Conservation (phyloP, 169 alveolate genomes). For the Eimeria praecox region DNA sequence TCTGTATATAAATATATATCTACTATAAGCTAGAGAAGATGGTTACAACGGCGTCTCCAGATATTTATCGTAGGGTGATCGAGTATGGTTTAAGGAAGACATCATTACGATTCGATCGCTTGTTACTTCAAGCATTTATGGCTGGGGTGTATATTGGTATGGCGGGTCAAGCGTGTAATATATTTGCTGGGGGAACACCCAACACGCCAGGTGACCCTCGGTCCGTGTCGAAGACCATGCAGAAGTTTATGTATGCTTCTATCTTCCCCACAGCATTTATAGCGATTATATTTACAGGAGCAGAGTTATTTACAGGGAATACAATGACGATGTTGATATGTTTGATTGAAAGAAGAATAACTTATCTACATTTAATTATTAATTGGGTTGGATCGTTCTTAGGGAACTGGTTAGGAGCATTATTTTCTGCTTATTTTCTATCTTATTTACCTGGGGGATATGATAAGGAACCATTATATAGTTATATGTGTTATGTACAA, state of each 20-base stretch:
- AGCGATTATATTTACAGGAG: constrained; percentile 73
- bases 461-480: neutral
- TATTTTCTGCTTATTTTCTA: constrained; percentile 58
- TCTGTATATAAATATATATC: too few species aligned
- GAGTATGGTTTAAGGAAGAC: constrained; percentile 55
- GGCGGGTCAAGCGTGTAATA: constrained; percentile 60
- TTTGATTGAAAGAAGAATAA: constrained; percentile 24
- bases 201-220: neutral
- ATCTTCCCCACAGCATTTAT: constrained; percentile 73
- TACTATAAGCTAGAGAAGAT: too few species aligned
- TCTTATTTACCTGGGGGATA: constrained; percentile 65
- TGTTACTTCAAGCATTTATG: constrained; percentile 73
- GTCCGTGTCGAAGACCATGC: constrained; percentile 20
- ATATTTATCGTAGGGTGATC: constrained; percentile 37
- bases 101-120: constrained; percentile 69
- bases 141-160: constrained; percentile 75
- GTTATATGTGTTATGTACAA: constrained; percentile 9
- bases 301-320: constrained; percentile 79
- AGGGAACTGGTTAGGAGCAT: constrained; percentile 68
- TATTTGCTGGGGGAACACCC: constrained; percentile 64
- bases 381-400: constrained; percentile 67
- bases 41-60: constrained; percentile 71
- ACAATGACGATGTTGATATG: constrained; percentile 78
- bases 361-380: constrained; percentile 24
- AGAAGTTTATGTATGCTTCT: constrained; percentile 62